Conservation (phyloP, 2,329 filamentous ascomycete genomes). For the Stagonosporopsis vannaccii region DNA sequence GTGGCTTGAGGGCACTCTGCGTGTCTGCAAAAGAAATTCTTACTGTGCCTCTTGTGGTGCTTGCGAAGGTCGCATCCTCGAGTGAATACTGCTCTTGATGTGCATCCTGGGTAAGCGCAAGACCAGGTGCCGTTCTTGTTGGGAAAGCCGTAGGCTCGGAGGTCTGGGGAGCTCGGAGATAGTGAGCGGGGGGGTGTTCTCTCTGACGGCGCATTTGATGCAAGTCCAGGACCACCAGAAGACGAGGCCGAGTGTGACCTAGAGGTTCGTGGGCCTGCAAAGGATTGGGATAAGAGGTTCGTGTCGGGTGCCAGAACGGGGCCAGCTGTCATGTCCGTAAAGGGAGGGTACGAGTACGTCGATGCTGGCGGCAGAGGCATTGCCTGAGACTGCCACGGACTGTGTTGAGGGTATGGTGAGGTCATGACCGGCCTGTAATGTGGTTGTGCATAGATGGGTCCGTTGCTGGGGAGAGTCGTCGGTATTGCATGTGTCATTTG, state of each 20-base stretch:
- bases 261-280: conserved; percentile 34
- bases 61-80: conserved; percentile 68
- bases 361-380: conserved; percentile 40
- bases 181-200: conserved; percentile 47
- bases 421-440: conserved; percentile 41
- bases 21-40: conserved; percentile 67
- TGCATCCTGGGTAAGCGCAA: conserved; percentile 66
- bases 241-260: conserved; percentile 48
- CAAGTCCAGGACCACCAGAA: conserved; percentile 35
- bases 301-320: conserved; percentile 36
- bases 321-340: conserved; percentile 34
- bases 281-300: conserved; percentile 32
- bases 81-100: conserved; percentile 65
- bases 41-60: conserved; percentile 68
- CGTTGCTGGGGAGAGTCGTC: conserved; percentile 33
- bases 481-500: conserved; percentile 36
- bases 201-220: conserved; percentile 36
- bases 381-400: conserved; percentile 43
- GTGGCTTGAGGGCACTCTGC: conserved; percentile 64
- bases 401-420: conserved; percentile 45
- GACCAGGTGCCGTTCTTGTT: conserved; percentile 62
- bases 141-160: conserved; percentile 52
- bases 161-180: conserved; percentile 50
- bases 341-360: conserved; percentile 46
- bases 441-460: conserved; percentile 38